phyloP scores from a whole-genome alignment of 2,329 filamentous ascomycete genomes.

The Fusarium domesticum region DNA sequence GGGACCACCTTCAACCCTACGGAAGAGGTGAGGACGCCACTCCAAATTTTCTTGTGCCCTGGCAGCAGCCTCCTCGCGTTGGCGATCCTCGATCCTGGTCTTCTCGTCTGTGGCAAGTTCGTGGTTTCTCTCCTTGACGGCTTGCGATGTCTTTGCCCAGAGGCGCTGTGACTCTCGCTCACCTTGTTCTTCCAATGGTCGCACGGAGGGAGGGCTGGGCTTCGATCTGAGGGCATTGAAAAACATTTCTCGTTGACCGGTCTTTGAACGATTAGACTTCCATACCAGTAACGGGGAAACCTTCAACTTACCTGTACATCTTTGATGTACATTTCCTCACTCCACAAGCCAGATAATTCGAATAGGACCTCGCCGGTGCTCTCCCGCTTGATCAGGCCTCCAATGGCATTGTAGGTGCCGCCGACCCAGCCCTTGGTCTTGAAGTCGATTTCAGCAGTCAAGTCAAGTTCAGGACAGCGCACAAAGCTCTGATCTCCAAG shows the following conservation, averaged over 20 bases:
- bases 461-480: slow-evolving; percentile 80
- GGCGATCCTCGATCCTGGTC: slow-evolving; percentile 89
- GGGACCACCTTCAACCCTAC: slow-evolving; percentile 66
- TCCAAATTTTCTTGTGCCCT: slow-evolving; percentile 75
- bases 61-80: slow-evolving; percentile 82
- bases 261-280: slow-evolving; percentile 54
- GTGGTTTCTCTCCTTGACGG: slow-evolving; percentile 82
- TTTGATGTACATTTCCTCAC: slow-evolving; percentile 90
- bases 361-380: slow-evolving; percentile 83
- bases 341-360: slow-evolving; percentile 91
- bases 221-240: slow-evolving; percentile 82
- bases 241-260: slow-evolving; percentile 81
- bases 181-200: slow-evolving; percentile 81
- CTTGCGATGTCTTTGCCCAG: slow-evolving; percentile 78
- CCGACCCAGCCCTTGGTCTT: slow-evolving; percentile 98
- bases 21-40: slow-evolving; percentile 87
- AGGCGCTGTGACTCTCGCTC: slow-evolving; percentile 86
- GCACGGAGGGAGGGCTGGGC: slow-evolving; percentile 67
- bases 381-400: slow-evolving; percentile 84
- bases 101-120: slow-evolving; percentile 90
- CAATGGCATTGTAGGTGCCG: slow-evolving; percentile 94
- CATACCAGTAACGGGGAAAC: too few relatives aligned
- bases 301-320: slow-evolving; percentile 62
- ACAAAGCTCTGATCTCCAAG: slow-evolving; percentile 94
- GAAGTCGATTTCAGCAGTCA: slow-evolving; percentile 92